A percentile compares a stretch with the other conserved stretches of the same genome.
Conservation (phyloP, 331 rosid species). For the Acacia pycnantha region DNA sequence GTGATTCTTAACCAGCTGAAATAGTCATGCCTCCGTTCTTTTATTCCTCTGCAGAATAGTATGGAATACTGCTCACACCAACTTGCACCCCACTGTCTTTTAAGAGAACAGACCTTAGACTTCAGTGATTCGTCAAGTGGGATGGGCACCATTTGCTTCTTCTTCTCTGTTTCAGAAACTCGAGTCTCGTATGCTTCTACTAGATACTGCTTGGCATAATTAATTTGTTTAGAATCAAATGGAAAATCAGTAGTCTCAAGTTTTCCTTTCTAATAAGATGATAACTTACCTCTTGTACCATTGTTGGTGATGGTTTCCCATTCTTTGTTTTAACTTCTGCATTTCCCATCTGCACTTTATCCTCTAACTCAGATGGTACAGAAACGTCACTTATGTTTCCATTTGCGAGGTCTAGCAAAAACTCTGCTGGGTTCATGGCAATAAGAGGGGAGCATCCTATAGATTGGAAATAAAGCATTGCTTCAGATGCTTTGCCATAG, state of each 20-base stretch:
- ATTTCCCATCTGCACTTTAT: conserved; percentile 67
- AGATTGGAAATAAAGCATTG: conserved; percentile 68
- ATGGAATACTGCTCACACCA: conserved; percentile 84
- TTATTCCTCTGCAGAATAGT: conserved; percentile 74
- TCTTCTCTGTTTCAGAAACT: conserved; percentile 82
- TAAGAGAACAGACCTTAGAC: conserved; percentile 44
- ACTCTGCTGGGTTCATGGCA: conserved; percentile 98
- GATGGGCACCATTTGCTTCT: conserved; percentile 55
- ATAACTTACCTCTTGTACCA: conserved; percentile 73
- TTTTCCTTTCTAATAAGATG: conserved; percentile 7
- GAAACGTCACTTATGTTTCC: conserved; percentile 85
- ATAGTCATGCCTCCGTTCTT: conserved; percentile 82
- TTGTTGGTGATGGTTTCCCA: conserved; percentile 72
- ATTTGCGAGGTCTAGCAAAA: conserved; percentile 90
- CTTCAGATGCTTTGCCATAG: conserved; percentile 93
- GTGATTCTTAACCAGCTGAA: conserved; percentile 98
- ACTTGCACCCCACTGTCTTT: conserved; percentile 81
- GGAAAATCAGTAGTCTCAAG: conserved; percentile 1
- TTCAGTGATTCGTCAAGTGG: conserved; percentile 68
- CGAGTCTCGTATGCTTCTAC: conserved; percentile 78
- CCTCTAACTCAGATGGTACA: conserved; percentile 87
- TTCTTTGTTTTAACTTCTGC: conserved; percentile 49
- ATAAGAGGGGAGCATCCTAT: conserved; percentile 90
- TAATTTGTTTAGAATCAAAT: conserved; percentile 8
- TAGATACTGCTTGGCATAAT: conserved; percentile 53